Evolutionary conservation across 306 rosid genomes (phyloP).

Genomic region (Vicia faba): DNA sequence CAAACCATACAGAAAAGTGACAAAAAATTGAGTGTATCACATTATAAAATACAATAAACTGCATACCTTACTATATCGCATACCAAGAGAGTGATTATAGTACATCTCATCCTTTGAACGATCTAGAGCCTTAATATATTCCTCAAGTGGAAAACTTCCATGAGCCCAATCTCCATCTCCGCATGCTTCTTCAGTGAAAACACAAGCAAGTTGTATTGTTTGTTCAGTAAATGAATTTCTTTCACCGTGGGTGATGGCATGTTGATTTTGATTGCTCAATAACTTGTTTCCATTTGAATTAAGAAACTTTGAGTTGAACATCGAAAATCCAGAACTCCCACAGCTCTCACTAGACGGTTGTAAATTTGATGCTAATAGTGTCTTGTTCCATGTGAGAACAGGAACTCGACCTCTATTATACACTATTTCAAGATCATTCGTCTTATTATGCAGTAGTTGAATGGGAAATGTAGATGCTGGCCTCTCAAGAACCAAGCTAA

Average conservation of each 20-base stretch:
- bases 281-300: slow-evolving; percentile 62
- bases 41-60: slow-evolving; percentile 28
- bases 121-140: slow-evolving; percentile 74
- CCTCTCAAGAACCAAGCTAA: slow-evolving; percentile 61
- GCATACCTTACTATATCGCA: slow-evolving; percentile 86
- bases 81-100: slow-evolving; percentile 84
- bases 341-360: slow-evolving; percentile 54
- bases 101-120: slow-evolving; percentile 83
- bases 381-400: slow-evolving; percentile 74
- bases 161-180: slow-evolving; percentile 92
- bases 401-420: slow-evolving; percentile 87
- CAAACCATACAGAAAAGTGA: neutral
- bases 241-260: slow-evolving; percentile 51
- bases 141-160: slow-evolving; percentile 89
- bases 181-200: slow-evolving; percentile 71
- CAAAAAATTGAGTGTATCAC: slow-evolving; percentile 12
- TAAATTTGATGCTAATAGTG: slow-evolving; percentile 62
- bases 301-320: slow-evolving; percentile 72
- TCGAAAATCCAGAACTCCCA: slow-evolving; percentile 72
- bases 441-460: slow-evolving; percentile 51
- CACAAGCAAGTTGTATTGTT: slow-evolving; percentile 55
- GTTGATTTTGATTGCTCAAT: slow-evolving; percentile 55
- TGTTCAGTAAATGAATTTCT: slow-evolving; percentile 47
- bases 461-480: slow-evolving; percentile 51
- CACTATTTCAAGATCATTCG: slow-evolving; percentile 60